Conservation (phyloP, 208 protist genomes). For the Trypanosoma cruzi region DNA sequence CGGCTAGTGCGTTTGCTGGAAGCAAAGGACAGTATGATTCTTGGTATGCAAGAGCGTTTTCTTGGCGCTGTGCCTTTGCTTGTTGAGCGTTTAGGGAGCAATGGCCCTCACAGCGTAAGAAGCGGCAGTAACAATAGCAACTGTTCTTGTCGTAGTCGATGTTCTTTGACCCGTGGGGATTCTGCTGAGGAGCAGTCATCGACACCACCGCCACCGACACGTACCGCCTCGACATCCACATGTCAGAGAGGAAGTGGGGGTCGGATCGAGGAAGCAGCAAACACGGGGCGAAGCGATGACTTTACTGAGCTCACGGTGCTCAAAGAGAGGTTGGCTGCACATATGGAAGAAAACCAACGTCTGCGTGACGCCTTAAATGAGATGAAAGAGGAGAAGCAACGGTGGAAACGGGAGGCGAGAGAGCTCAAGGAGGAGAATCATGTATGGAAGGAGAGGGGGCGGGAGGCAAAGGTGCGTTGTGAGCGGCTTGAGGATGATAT, state of each 20-base stretch:
- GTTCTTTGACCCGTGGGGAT: neutral
- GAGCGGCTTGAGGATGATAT: slow-evolving; percentile 44
- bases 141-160: slow-evolving; percentile 5
- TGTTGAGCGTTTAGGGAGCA: slow-evolving; percentile 5
- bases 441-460: slow-evolving; percentile 14
- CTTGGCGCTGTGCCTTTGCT: slow-evolving; percentile 10
- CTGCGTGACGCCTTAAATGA: slow-evolving; percentile 10
- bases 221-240: neutral
- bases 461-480: slow-evolving; percentile 19
- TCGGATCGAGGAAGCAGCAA: neutral
- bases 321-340: neutral
- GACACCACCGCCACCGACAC: neutral
- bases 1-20: slow-evolving; percentile 18
- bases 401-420: slow-evolving; percentile 21
- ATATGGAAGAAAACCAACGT: slow-evolving; percentile 1
- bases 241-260: neutral
- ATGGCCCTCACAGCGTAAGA: no score
- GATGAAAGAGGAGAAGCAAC: slow-evolving; percentile 14
- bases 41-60: slow-evolving; percentile 24
- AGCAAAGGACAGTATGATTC: slow-evolving; percentile 33
- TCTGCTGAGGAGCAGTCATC: neutral
- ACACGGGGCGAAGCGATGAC: neutral
- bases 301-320: neutral
- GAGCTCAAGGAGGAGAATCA: slow-evolving; percentile 24
- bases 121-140: neutral